Percentiles rank a stretch among this genome's conserved stretches.
Conservation (phyloP, 2,329 filamentous ascomycete species). For the Boeremia lycopersici region DNA sequence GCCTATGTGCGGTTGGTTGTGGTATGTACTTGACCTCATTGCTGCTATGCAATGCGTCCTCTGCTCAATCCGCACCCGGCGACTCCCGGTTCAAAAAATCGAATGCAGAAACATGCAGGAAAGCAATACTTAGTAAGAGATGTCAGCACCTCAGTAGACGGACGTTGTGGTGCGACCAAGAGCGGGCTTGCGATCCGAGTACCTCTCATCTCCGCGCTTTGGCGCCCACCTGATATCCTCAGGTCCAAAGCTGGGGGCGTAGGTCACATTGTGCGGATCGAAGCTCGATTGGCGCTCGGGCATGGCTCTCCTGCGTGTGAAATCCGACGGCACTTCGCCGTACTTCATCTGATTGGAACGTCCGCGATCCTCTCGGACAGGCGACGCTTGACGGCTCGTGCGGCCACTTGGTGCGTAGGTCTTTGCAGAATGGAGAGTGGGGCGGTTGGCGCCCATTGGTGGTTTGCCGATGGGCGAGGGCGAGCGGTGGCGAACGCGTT, state of each 20-base stretch:
- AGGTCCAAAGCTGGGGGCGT: conserved; percentile 35
- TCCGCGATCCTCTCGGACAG: conserved; percentile 34
- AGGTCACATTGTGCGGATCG: conserved; percentile 40
- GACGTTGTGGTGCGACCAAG: conserved; percentile 35
- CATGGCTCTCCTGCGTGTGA: conserved; percentile 19
- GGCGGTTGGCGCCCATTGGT: conserved; percentile 43
- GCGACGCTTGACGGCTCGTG: conserved; percentile 35
- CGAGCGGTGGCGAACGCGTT: conserved; percentile 31
- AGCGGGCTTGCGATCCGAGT: conserved; percentile 31
- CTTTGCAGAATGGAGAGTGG: conserved; percentile 12
- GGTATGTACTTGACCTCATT: conserved; percentile 7
- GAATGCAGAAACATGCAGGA: neutral
- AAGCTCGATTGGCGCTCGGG: conserved; percentile 37
- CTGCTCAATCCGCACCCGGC: neutral
- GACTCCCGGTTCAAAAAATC: neutral
- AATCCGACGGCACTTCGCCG: conserved; percentile 33
- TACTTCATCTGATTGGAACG: conserved; percentile 31
- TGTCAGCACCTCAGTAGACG: conserved; percentile 29
- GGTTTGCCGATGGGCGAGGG: conserved; percentile 38
- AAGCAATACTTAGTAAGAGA: neutral
- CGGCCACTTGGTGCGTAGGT: conserved; percentile 19
- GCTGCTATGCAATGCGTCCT: neutral
- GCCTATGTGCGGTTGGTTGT: conserved; percentile 8
- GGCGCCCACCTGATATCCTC: conserved; percentile 47
- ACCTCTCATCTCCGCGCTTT: conserved; percentile 30